Percentiles rank a stretch among this genome's conserved stretches.
Evolutionary conservation across 192 early-diverging fungal genomes (phyloP).

Genomic region (Kappamyces sp.): DNA sequence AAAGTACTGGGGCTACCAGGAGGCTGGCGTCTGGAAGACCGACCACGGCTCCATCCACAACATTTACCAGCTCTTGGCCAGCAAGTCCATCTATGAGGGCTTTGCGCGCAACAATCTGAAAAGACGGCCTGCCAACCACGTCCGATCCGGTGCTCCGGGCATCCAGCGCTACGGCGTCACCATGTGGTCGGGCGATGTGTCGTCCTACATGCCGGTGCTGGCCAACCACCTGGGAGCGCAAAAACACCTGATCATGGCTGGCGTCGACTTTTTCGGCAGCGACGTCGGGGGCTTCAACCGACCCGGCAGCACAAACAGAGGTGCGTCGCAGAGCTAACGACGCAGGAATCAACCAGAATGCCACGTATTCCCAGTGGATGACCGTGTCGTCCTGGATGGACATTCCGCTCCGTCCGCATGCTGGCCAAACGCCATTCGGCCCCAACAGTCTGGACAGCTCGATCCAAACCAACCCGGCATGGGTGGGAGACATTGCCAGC

Average conservation of each 20-base stretch:
- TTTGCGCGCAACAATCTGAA: slow-evolving; percentile 11
- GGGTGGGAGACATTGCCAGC: slow-evolving; percentile 10
- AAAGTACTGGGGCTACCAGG: slow-evolving; percentile 12
- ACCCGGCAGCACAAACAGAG: neutral
- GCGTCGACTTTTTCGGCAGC: slow-evolving; percentile 15
- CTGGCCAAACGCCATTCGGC: neutral
- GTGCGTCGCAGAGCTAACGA: neutral
- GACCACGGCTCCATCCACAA: slow-evolving; percentile 14
- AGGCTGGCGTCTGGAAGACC: slow-evolving; percentile 16
- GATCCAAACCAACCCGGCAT: slow-evolving; percentile 12
- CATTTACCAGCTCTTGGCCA: slow-evolving; percentile 19
- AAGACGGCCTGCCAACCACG: slow-evolving; percentile 8
- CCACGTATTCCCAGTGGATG: slow-evolving; percentile 14
- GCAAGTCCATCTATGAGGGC: slow-evolving; percentile 11
- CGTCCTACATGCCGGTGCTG: neutral
- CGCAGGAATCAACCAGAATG: neutral
- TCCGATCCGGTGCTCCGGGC: slow-evolving; percentile 16
- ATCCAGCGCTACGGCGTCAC: slow-evolving; percentile 19
- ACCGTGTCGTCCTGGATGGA: slow-evolving; percentile 18
- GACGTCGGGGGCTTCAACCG: slow-evolving; percentile 22
- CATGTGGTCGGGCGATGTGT: slow-evolving; percentile 20
- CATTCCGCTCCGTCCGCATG: slow-evolving; percentile 16
- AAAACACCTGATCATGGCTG: slow-evolving; percentile 20
- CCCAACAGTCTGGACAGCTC: neutral
- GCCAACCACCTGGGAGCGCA: slow-evolving; percentile 15